Evolutionary conservation across 2,329 filamentous ascomycete genomes (phyloP).

Genomic region (Ceratocystis cubensis): DNA sequence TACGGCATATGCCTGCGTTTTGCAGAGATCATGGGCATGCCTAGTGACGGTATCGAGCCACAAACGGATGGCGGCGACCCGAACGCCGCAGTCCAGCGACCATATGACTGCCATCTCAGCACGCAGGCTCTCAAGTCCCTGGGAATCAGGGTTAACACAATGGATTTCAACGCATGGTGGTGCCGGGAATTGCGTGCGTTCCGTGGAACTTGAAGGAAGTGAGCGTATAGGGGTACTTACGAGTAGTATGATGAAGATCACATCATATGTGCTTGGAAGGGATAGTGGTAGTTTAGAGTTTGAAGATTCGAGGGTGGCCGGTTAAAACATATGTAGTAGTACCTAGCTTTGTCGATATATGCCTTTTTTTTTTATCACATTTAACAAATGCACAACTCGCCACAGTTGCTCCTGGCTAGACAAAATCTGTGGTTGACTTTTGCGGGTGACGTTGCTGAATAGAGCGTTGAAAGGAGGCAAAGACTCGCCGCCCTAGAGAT

Average conservation of each 20-base stretch:
- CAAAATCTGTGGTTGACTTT: not conserved
- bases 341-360: not conserved
- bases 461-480: too few relatives aligned
- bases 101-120: conserved; percentile 79
- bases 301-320: not conserved
- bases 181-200: conserved; percentile 48
- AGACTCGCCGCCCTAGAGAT: not conserved
- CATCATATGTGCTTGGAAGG: not conserved
- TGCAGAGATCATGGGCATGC: conserved; percentile 65
- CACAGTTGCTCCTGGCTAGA: not conserved
- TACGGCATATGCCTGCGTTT: conserved; percentile 75
- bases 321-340: not conserved
- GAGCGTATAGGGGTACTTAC: not conserved
- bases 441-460: not conserved
- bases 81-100: conserved; percentile 58
- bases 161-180: conserved; percentile 76
- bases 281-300: not conserved
- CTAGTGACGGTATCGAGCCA: conserved; percentile 53
- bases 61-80: conserved; percentile 62
- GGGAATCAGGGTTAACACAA: conserved; percentile 60
- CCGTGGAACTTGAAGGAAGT: conserved; percentile 26
- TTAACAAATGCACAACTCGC: not conserved
- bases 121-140: conserved; percentile 60
- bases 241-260: conserved; percentile 1
- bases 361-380: not conserved